phyloP scores from a whole-genome alignment of 768 basidiomycete species.

The Polyporus arcularius region DNA sequence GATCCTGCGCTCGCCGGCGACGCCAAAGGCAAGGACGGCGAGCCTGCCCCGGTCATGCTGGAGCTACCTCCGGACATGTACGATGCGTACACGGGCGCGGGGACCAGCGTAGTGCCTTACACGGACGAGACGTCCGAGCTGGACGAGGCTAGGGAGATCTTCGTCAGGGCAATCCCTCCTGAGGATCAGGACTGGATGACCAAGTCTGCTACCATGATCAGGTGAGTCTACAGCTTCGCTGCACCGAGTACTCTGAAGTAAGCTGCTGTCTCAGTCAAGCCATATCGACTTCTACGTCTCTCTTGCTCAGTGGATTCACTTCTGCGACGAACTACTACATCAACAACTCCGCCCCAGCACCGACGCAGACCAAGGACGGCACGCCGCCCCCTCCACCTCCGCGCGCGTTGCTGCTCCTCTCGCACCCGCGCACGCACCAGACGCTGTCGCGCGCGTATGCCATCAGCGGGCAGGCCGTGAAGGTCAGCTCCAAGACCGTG shows the following conservation, averaged over 20 bases:
- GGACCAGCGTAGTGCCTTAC: conserved; percentile 17
- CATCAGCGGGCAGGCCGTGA: conserved; percentile 64
- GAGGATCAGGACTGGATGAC: conserved; percentile 73
- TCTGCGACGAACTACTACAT: conserved; percentile 65
- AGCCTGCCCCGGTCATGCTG: conserved; percentile 57
- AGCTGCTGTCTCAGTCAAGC: conserved; percentile 48
- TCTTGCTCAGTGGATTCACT: conserved; percentile 62
- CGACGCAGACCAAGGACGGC: conserved; percentile 24
- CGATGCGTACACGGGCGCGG: conserved; percentile 29
- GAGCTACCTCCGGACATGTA: conserved; percentile 58
- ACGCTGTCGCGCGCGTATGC: conserved; percentile 63
- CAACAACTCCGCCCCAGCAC: conserved; percentile 52
- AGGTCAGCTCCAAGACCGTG: conserved; percentile 65
- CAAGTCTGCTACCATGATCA: conserved; percentile 58
- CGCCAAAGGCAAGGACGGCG: conserved; percentile 36
- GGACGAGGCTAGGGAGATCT: conserved; percentile 47
- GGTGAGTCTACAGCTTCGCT: conserved; percentile 41
- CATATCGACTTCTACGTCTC: conserved; percentile 65
- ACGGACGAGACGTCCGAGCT: conserved; percentile 18
- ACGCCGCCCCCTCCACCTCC: conserved; percentile 32
- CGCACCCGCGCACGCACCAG: conserved; percentile 58
- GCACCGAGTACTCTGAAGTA: neutral
- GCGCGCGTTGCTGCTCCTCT: conserved; percentile 31
- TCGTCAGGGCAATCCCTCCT: conserved; percentile 61
- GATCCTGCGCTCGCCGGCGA: conserved; percentile 49